phyloP scores from a whole-genome alignment of 257 asterid genomes.

The Avicennia marina region DNA sequence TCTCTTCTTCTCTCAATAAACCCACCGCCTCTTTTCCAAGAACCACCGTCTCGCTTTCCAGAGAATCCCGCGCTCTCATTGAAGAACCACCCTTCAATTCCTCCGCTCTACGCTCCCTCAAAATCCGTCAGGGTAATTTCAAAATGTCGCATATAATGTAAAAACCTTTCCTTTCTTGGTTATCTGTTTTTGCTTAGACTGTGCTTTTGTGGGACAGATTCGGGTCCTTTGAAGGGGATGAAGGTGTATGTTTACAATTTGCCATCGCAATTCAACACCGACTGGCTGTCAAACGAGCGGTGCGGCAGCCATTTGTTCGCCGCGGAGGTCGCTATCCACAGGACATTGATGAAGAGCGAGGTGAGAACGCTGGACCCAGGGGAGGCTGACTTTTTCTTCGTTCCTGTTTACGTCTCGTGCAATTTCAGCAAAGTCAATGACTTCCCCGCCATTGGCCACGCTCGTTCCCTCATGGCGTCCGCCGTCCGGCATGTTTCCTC shows the following conservation, averaged over 20 bases:
- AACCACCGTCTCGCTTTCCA: conserved; percentile 39
- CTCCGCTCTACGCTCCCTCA: conserved; percentile 16
- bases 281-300: conserved; percentile 61
- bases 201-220: neutral
- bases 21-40: conserved; percentile 31
- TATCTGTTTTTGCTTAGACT: too few relatives aligned
- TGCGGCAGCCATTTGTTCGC: conserved; percentile 80
- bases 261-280: conserved; percentile 58
- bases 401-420: conserved; percentile 90
- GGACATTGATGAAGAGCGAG: conserved; percentile 47
- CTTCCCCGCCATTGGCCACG: conserved; percentile 93
- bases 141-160: too few relatives aligned
- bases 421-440: conserved; percentile 87
- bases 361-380: conserved; percentile 56
- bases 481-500: conserved; percentile 49
- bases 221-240: conserved; percentile 33
- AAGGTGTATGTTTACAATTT: conserved; percentile 71
- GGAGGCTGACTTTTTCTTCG: conserved; percentile 90
- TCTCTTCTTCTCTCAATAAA: conserved; percentile 49
- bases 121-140: neutral
- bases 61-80: conserved; percentile 59
- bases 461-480: conserved; percentile 52
- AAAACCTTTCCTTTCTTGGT: neutral
- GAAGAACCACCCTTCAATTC: conserved; percentile 30
- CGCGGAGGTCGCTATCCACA: conserved; percentile 84